Evolutionary conservation across 2,329 filamentous ascomycete genomes (phyloP), one percentile per base, ranked within the genome.

Genomic region (Fusarium humuli): DNA sequence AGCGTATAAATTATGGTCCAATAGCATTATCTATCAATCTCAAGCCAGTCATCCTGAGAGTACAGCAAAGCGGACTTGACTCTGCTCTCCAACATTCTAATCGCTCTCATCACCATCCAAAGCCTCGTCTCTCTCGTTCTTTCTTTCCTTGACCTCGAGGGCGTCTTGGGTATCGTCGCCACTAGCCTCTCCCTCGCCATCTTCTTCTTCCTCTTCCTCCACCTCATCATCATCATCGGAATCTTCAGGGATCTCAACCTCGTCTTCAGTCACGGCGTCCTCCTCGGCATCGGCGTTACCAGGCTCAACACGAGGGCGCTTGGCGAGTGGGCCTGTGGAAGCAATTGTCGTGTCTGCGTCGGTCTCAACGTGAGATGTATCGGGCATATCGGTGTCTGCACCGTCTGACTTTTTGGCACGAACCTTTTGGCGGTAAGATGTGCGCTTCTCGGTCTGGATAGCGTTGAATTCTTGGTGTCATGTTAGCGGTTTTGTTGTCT

Each of bases 391-490:
- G 7, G 79, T 78, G 61, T 81, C 79, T 41, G 71, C 76, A 16
- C 72, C 75, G 41, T 75, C 76, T 5, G 75, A 73, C 79, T 91
- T 92, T 56, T 89, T 87, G 56, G 89, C 90, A 37, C 90, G 89
- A 20, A 91, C 87, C 74, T 91, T 92, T 73, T 89, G 88, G 55
- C 91, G 87, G 80, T 93, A 92, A 18, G 86, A 88, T 71, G 90
- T 93, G 55, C 91, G 89, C 81, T 94, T 94, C 60, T 91, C 89
- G 22, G 90, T 88, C 78, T 93, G 91, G 61, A 90, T 87, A 69
- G 90, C 86, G 76, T 90, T 92, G 84, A 92, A 94, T 77, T 92
- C 90, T 91, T 57, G 20, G 30, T 27, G 37, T 1, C 16, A 16
- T 55, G 32, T 67, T 37, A 67, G 65, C 29, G 41, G 16, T 32